These are phyloP conservation scores for Solanum paucissectum DNA, from an alignment of 257 asterid species.

Conservation along the genomic window DNA sequence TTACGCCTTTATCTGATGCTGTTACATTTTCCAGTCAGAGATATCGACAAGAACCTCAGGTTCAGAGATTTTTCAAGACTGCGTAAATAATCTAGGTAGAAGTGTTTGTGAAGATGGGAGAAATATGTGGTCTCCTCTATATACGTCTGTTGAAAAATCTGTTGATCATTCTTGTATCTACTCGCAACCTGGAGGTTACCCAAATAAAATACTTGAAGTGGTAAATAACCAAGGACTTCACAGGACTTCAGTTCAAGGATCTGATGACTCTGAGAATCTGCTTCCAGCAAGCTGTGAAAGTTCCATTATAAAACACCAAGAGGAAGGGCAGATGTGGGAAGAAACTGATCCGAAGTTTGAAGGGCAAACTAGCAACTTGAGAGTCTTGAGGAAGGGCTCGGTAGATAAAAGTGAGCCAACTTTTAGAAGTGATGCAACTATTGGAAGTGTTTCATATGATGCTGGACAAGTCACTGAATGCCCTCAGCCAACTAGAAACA, in stretches of 20 bases:
- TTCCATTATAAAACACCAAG: slow-evolving; percentile 20
- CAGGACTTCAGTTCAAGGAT: slow-evolving; percentile 20
- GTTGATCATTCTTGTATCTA: slow-evolving; percentile 12
- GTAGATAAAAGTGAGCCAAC: slow-evolving; percentile 8
- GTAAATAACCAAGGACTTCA: slow-evolving; percentile 29
- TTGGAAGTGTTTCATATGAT: slow-evolving; percentile 15
- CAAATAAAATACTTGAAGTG: slow-evolving; percentile 29
- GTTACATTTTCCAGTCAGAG: slow-evolving; percentile 51
- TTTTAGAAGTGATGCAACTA: slow-evolving; percentile 14
- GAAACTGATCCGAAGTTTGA: slow-evolving; percentile 14
- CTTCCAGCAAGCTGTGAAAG: slow-evolving; percentile 29
- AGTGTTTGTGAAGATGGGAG: slow-evolving; percentile 23
- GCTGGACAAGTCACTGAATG: slow-evolving; percentile 14
- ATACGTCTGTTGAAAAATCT: slow-evolving; percentile 27
- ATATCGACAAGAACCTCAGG: slow-evolving; percentile 30
- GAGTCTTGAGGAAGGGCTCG: slow-evolving; percentile 15
- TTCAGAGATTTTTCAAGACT: slow-evolving; percentile 27
- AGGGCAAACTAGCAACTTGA: slow-evolving; percentile 18
- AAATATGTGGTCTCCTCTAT: slow-evolving; percentile 31
- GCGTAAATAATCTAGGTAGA: slow-evolving; percentile 22
- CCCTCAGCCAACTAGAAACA: slow-evolving; percentile 16
- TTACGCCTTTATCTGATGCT: slow-evolving; percentile 11
- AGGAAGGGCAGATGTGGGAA: slow-evolving; percentile 22
- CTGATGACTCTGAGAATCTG: slow-evolving; percentile 17
- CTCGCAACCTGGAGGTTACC: slow-evolving; percentile 17